A percentile compares a stretch with the other conserved stretches of the same genome.
Conservation (phyloP, 75 land plant species). For the Isoetes taiwanensis region DNA sequence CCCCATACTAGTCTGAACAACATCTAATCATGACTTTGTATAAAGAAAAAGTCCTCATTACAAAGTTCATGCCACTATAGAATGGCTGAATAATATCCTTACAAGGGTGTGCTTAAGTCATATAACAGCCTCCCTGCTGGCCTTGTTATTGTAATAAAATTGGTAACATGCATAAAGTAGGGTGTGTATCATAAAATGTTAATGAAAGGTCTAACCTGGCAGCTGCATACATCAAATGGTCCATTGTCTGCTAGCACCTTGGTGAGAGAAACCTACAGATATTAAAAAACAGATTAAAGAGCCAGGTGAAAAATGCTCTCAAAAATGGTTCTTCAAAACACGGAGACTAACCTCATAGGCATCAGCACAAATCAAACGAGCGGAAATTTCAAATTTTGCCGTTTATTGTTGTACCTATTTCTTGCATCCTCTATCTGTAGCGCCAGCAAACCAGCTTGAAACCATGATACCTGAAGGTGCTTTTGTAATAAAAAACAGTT, state of each 20-base stretch:
- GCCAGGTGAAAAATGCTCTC: background rate
- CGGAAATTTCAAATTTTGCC: conserved; percentile 68
- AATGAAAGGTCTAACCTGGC: conserved; percentile 44
- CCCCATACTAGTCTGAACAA: too few relatives aligned
- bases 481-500: too few relatives aligned
- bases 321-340: background rate
- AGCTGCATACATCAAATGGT: conserved; percentile 84
- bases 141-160: too few relatives aligned
- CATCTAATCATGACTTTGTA: too few relatives aligned
- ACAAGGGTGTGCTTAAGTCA: too few relatives aligned
- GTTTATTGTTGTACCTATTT: conserved; percentile 67
- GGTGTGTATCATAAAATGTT: too few relatives aligned
- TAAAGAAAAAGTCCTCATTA: too few relatives aligned
- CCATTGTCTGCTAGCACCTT: conserved; percentile 49
- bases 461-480: background rate
- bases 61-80: too few relatives aligned
- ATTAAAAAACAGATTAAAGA: too few relatives aligned
- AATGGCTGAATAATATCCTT: too few relatives aligned
- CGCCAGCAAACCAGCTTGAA: background rate
- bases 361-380: conserved; percentile 81
- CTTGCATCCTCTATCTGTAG: conserved; percentile 82
- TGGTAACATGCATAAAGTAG: too few relatives aligned
- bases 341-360: conserved; percentile 79
- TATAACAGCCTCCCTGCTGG: too few relatives aligned
- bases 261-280: conserved; percentile 51